These are phyloP conservation scores for Astragalus membranaceus DNA, from an alignment of 306 rosid genomes.

Conservation along the genomic window DNA sequence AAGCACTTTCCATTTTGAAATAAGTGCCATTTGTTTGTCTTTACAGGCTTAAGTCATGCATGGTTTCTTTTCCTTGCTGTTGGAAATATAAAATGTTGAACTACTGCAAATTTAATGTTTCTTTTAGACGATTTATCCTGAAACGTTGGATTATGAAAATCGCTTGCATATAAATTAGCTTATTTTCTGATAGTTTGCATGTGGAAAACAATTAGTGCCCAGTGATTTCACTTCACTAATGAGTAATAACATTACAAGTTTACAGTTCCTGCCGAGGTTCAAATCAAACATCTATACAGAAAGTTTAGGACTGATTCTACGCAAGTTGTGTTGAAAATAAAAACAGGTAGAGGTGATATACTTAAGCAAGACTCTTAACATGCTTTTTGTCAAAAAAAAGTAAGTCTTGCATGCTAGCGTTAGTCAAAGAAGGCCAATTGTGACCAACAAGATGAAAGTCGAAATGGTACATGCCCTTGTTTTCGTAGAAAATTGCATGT, in stretches of 20 bases:
- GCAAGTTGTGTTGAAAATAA: neutral
- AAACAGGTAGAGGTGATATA: neutral
- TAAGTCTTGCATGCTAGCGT: neutral
- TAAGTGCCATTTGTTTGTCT: constrained; percentile 34
- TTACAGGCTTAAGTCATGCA: constrained; percentile 12
- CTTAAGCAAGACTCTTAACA: no score
- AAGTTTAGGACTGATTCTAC: neutral
- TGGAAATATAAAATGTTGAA: constrained; percentile 19
- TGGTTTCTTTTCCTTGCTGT: constrained; percentile 20
- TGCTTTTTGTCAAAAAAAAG: no score
- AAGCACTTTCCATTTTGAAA: constrained; percentile 49
- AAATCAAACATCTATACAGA: neutral
- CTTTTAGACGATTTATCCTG: neutral
- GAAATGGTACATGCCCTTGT: neutral
- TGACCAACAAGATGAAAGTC: neutral
- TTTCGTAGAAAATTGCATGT: neutral
- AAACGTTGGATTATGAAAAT: neutral
- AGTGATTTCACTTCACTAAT: neutral
- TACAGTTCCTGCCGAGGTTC: neutral
- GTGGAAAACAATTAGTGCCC: neutral
- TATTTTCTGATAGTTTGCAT: neutral
- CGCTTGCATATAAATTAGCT: neutral
- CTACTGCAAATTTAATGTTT: neutral
- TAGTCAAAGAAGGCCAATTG: neutral
- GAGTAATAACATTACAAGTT: neutral